Percentiles rank a stretch among this genome's conserved stretches.
phyloP scores from a whole-genome alignment of 306 rosid species.

The Cicer pinnatifidum region DNA sequence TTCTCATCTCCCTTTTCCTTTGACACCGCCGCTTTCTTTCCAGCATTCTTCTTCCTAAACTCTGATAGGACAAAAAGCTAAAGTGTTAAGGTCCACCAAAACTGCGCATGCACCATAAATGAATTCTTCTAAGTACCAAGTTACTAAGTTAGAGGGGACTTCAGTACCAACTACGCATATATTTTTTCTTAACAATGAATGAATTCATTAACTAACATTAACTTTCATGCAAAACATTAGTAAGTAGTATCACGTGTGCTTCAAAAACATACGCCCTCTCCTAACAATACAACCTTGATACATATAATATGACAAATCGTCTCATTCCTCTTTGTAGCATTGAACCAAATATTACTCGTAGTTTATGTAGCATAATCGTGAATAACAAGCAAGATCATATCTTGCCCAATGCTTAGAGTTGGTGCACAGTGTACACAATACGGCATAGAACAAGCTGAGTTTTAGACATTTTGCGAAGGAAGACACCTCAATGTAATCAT shows the following conservation, averaged over 20 bases:
- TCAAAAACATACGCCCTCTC: not conserved
- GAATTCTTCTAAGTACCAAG: not conserved
- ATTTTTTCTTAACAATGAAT: not conserved
- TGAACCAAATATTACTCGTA: constrained; percentile 13
- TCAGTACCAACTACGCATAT: not conserved
- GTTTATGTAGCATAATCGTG: constrained; percentile 11
- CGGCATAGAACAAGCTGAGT: constrained; percentile 4
- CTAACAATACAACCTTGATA: not conserved
- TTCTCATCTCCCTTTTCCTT: constrained; percentile 57
- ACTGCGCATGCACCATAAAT: not conserved
- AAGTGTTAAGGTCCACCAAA: constrained; percentile 6
- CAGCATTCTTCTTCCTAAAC: constrained; percentile 76
- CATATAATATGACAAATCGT: constrained; percentile 5
- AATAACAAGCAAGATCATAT: not conserved
- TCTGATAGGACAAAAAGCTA: constrained; percentile 53
- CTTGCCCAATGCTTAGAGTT: not conserved
- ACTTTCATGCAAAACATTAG: constrained; percentile 25
- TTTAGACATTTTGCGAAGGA: not conserved
- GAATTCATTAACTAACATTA: not conserved
- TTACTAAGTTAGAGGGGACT: not conserved
- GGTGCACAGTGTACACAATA: constrained; percentile 12
- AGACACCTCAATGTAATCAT: not conserved
- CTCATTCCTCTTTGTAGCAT: constrained; percentile 30
- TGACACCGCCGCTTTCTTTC: constrained; percentile 63
- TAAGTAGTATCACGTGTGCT: not conserved